phyloP scores from a whole-genome alignment of 1,284 basidiomycete genomes.

The Moesziomyces sp. region DNA sequence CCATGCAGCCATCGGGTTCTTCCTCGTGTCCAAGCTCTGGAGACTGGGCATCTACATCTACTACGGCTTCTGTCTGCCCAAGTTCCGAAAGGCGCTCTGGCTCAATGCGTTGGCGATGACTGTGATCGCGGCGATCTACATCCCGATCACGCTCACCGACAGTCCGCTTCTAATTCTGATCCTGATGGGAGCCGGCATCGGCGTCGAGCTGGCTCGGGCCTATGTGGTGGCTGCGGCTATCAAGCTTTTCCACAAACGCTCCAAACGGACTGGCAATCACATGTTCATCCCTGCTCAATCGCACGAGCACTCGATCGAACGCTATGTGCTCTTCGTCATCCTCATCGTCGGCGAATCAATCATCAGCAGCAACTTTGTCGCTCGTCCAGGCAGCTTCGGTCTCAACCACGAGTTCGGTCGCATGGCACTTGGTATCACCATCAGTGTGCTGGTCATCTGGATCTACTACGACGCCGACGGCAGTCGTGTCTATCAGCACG shows the following conservation, averaged over 20 bases:
- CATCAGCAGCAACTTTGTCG: constrained; percentile 45
- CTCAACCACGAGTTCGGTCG: constrained; percentile 52
- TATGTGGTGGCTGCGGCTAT: constrained; percentile 50
- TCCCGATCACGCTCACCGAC: constrained; percentile 51
- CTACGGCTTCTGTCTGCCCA: constrained; percentile 60
- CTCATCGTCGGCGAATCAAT: constrained; percentile 63
- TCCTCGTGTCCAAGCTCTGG: constrained; percentile 57
- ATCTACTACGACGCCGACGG: constrained; percentile 60
- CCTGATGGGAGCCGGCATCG: constrained; percentile 53
- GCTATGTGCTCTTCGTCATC: constrained; percentile 59
- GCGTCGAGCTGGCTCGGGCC: constrained; percentile 44
- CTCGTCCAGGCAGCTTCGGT: constrained; percentile 31
- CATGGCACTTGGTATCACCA: constrained; percentile 53
- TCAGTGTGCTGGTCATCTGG: constrained; percentile 64
- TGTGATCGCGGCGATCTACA: constrained; percentile 52
- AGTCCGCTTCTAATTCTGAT: constrained; percentile 38
- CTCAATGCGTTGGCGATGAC: constrained; percentile 45
- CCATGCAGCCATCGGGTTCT: constrained; percentile 57
- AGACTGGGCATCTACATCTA: constrained; percentile 50
- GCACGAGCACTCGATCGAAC: constrained; percentile 60
- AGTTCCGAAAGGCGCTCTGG: constrained; percentile 61
- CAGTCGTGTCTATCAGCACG: constrained; percentile 64
- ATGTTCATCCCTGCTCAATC: constrained; percentile 59
- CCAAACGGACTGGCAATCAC: constrained; percentile 42
- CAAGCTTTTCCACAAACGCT: constrained; percentile 44